Conservation (phyloP, 148 eudicot species). For the Fallopia convolvulus region DNA sequence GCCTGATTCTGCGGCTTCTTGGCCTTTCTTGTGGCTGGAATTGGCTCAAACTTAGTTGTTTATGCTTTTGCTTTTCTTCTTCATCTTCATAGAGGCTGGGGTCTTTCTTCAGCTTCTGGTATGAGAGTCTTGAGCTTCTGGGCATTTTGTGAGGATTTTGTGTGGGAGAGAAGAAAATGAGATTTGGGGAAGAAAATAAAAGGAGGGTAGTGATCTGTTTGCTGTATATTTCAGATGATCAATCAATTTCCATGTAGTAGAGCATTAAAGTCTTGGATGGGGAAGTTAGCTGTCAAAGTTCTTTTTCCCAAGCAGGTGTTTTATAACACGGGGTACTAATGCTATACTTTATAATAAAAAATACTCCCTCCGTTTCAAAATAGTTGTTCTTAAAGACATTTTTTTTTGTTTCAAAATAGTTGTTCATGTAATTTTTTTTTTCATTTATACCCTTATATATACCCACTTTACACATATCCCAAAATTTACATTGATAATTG, state of each 20-base stretch:
- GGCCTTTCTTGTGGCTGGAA: constrained; percentile 13
- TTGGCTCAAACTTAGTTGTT: not conserved
- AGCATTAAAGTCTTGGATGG: not conserved
- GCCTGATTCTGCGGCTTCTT: constrained; percentile 23
- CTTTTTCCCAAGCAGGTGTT: no score
- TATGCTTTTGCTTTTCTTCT: not conserved
- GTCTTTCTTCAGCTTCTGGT: constrained; percentile 49
- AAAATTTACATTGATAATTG: no score
- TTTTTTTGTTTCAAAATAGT: no score
- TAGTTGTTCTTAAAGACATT: no score
- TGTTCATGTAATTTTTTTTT: no score
- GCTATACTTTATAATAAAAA: no score
- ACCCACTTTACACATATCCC: no score
- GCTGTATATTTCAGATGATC: not conserved
- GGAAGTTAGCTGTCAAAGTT: not conserved
- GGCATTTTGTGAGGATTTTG: constrained; percentile 11
- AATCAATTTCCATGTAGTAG: constrained; percentile 1
- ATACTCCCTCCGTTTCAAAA: no score
- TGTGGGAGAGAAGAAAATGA: not conserved
- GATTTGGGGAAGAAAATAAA: not conserved
- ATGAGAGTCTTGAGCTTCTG: constrained; percentile 33
- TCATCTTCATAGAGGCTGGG: constrained; percentile 32
- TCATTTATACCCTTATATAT: no score
- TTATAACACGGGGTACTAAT: no score
- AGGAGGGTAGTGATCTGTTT: not conserved